Evolutionary conservation across 169 alveolate genomes (phyloP), one percentile per base, ranked within the genome.

Genomic region (Cryptosporidium baileyi): DNA sequence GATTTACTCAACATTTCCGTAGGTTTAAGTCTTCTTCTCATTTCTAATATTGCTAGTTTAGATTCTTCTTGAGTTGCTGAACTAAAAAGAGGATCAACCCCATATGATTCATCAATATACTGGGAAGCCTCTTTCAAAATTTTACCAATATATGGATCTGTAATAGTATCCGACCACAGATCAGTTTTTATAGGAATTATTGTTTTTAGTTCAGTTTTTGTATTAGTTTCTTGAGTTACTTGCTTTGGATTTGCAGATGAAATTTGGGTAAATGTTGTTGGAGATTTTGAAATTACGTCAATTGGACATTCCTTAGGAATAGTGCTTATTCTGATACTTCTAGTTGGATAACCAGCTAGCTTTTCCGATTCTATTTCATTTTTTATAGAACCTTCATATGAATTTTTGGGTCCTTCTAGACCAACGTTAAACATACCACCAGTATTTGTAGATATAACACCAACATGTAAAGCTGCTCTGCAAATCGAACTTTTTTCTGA

Each of bases 401-500:
- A 92, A 28, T 82, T 89, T 40, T 89, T 62, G 5, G 96, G 95
- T 41, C 94, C 92, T 80, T 94, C 97, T 19, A 95, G 65, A 1
- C 97, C 82, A 8, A 94, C 94, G 44, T 82, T 91, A 40, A 91
- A 91, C 80, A 93, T 89, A 5, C 92, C 91, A 38, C 97, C 97
- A 24, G 91, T 93, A 60, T 63, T 51, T 19, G 85, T 9, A 38
- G 89, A 88, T 59, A 93, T 91, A 32, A 92, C 92, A 30, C 96
- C 97, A 1, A 95, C 89, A 60, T 95, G 97, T n/a, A 95, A 89
- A 19, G 96, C 97, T 6, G 97, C 97, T 60, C 90, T 90, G 54
- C 97, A 95, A 32, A 95, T 92, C 22, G 97, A 92, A 88, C 96
- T 93, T 40, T 81, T 82, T 54, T 93, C 97, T 40, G 95, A 82